phyloP scores from a whole-genome alignment of 2,329 filamentous ascomycete genomes.

The Teratosphaeria nubilosa region DNA sequence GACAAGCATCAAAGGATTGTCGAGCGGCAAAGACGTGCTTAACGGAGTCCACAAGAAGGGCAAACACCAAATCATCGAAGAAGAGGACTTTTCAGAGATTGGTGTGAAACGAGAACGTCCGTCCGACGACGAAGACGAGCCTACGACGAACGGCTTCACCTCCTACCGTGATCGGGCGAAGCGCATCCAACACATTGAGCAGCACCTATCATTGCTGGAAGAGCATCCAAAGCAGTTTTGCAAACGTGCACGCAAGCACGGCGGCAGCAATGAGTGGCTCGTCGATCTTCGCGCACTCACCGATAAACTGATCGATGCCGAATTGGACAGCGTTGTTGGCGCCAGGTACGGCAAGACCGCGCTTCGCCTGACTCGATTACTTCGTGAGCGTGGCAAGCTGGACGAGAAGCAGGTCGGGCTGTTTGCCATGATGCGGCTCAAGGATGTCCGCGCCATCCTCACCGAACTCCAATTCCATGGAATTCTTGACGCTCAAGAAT shows the following conservation, averaged over 20 bases:
- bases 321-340: conserved; percentile 73
- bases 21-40: conserved; percentile 6
- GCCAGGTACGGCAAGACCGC: conserved; percentile 67
- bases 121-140: conserved; percentile 18
- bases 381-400: conserved; percentile 81
- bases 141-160: conserved; percentile 13
- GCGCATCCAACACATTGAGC: conserved; percentile 51
- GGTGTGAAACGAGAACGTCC: conserved; percentile 20
- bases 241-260: conserved; percentile 52
- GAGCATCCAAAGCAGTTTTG: conserved; percentile 61
- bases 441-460: conserved; percentile 75
- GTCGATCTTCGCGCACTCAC: conserved; percentile 72
- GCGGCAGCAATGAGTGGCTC: conserved; percentile 63
- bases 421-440: conserved; percentile 72
- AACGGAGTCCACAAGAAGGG: conserved; percentile 19
- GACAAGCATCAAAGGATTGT: conserved; percentile 15
- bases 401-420: conserved; percentile 83
- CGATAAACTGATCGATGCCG: conserved; percentile 58
- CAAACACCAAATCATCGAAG: conserved; percentile 7
- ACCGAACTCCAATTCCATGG: conserved; percentile 78
- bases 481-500: conserved; percentile 84
- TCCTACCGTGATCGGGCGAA: conserved; percentile 28
- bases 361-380: conserved; percentile 72
- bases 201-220: conserved; percentile 62
- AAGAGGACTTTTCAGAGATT: conserved; percentile 16